These are phyloP conservation scores for Calonectria pseudoreteaudii DNA, from an alignment of 2,329 filamentous ascomycete species.

Conservation along the genomic window DNA sequence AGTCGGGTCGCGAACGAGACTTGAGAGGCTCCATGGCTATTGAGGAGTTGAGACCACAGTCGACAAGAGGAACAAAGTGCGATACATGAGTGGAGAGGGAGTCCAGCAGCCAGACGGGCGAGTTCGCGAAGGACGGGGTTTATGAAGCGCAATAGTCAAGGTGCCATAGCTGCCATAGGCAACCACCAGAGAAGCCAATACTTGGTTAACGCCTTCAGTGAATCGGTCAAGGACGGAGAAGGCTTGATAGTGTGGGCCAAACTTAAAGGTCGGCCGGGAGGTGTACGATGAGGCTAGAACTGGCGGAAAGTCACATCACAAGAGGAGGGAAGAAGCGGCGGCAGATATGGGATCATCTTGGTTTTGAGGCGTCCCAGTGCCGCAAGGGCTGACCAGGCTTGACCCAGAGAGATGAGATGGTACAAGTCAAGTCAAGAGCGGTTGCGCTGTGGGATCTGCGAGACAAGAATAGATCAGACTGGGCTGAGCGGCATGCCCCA, in stretches of 20 bases:
- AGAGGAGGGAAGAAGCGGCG: not conserved
- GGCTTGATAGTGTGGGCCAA: not conserved
- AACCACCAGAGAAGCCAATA: slow-evolving; percentile 9
- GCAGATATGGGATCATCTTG: slow-evolving; percentile 9
- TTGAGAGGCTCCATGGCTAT: slow-evolving; percentile 38
- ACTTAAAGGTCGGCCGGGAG: slow-evolving; percentile 12
- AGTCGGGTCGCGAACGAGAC: slow-evolving; percentile 29
- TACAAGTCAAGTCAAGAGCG: slow-evolving; percentile 17
- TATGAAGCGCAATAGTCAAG: slow-evolving; percentile 1
- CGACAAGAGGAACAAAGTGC: slow-evolving; percentile 17
- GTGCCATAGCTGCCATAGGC: slow-evolving; percentile 1
- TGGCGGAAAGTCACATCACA: slow-evolving; percentile 6
- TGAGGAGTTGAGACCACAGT: slow-evolving; percentile 21
- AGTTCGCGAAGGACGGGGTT: not conserved
- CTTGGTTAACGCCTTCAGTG: slow-evolving; percentile 13
- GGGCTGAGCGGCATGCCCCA: slow-evolving; percentile 18
- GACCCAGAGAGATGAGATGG: slow-evolving; percentile 5
- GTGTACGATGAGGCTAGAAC: not conserved
- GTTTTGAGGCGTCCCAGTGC: slow-evolving; percentile 18
- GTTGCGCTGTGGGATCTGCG: slow-evolving; percentile 5
- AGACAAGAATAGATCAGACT: slow-evolving; percentile 24
- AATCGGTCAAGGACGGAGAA: slow-evolving; percentile 21
- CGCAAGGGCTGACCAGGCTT: slow-evolving; percentile 17
- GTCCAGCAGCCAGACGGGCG: not conserved
- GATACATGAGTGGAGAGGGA: not conserved